Base-by-base conservation (phyloP, 2,329 filamentous ascomycete species). In the Colletotrichum sp. region DNA sequence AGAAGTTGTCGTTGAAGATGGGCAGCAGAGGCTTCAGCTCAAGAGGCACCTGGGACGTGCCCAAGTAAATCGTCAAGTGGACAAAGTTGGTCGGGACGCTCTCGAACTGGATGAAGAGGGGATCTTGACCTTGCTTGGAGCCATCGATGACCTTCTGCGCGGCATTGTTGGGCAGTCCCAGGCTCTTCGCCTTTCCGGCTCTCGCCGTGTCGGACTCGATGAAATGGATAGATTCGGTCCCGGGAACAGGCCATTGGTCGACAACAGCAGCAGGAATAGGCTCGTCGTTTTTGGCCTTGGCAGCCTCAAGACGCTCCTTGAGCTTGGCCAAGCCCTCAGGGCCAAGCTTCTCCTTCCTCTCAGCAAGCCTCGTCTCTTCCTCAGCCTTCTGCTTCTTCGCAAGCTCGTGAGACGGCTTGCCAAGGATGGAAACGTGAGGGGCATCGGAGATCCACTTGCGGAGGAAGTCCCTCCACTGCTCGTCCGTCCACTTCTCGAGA, bases 21-120 rank as follows among this genome's bases (percentile, higher is more conserved):
- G 93, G 90, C 64, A 98, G 88, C 27, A 99, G 86, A 5, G 97
- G 97, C 82, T 96, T 96, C 75, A 96, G 90, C 77, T 96, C 91
- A n/a, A 94, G 90, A 0, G 96, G 95, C 2, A 98, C 88, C 36
- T 91, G 88, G 3, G 92, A 90, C 1, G 96, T 98, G 68, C 95
- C 95, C 66, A 98, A 88, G 71, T 97, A 92, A 27, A 98, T 85
- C 64, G 92, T 93, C 74, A 98, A 90, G 79, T 96, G 94, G 8
- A 98, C 95, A 83, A 99, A 99, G 81, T 95, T 98, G 75, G 95
- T 97, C 3, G 94, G 93, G 16, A 98, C 96, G 81, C 98, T 93
- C 85, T 99, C 97, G 78, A 97, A 99, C 84, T 99, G 96, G n/a
- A 99, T 89, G 84, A 98, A 99, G 4, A 98, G 87, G 0, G 95